Base-by-base conservation (phyloP, 768 basidiomycete species). In the Phylloporus sp. region DNA sequence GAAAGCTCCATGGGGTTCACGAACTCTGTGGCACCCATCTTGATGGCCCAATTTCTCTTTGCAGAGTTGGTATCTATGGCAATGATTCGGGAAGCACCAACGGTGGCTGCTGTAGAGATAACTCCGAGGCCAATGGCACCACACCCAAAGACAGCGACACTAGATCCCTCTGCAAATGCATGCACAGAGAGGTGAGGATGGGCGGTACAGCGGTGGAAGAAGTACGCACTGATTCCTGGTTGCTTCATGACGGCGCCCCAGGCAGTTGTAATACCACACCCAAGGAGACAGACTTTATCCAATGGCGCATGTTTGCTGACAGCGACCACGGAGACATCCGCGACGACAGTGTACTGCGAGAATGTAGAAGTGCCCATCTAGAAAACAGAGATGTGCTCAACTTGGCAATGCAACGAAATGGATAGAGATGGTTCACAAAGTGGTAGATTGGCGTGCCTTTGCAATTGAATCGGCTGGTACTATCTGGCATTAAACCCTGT, bases 281-380 rank as follows among this genome's bases (percentile, higher is more conserved):
- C 95, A 13, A 99, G 81, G 26, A 99, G 77, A 70, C 96, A 98
- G n/a, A 94, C 91, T 62, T 92, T 96, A 23, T 97, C 87, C 13
- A 99, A 78, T 9, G 92, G 91, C 2, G 96, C 96, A 50, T 78
- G 72, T 50, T 80, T 76, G 70, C 84, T 83, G 49, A 99, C 84
- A 14, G 90, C 82, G 42, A 98, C 96, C 21, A 99, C 89, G 17
- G 94, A 98, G 36, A 93, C 93, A 55, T 99, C 93, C 37, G 92
- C 89, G 3, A 99, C 92, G 49, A 99, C 96, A 8, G 96, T 96
- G 74, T 98, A 99, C 66, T 98, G 94, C n/a, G 95, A 96, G 74
- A 99, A 99, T 3, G 96, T 95, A 26, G 95, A 98, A 22, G 87
- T 91, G 34, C 96, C 96, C 96, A 98, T 99, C 93, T 96, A 46